These are phyloP conservation scores for Grosmannia clavigera DNA, from an alignment of 2,329 filamentous ascomycete species.

Conservation along the genomic window DNA sequence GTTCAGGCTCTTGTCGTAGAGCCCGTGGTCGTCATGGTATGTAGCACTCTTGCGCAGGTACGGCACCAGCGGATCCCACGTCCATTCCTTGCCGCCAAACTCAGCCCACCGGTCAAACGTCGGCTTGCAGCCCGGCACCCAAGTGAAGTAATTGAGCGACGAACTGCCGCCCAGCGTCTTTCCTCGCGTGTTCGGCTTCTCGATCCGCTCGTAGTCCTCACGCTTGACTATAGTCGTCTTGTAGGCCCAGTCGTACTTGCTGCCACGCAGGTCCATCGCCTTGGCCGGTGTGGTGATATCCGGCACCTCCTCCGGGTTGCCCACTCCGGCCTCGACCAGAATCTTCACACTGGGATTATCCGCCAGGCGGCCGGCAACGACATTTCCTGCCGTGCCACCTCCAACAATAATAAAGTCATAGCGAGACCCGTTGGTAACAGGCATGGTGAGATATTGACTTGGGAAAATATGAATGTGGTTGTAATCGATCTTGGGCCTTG, in stretches of 20 bases:
- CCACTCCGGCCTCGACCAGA: conserved; percentile 34
- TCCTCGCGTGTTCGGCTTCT: conserved; percentile 51
- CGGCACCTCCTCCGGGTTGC: conserved; percentile 34
- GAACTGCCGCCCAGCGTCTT: conserved; percentile 47
- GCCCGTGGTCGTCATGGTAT: conserved; percentile 40
- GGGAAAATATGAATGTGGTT: background rate
- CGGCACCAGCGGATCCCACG: conserved; percentile 34
- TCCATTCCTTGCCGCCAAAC: conserved; percentile 57
- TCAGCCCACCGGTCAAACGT: conserved; percentile 61
- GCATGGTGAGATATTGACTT: conserved; percentile 12
- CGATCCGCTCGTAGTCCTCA: conserved; percentile 45
- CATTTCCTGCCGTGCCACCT: conserved; percentile 33
- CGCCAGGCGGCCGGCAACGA: conserved; percentile 37
- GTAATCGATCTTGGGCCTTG: background rate
- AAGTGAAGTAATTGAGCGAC: conserved; percentile 51
- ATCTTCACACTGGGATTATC: conserved; percentile 34
- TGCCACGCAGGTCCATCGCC: conserved; percentile 40
- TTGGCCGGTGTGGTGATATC: conserved; percentile 40
- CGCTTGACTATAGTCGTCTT: conserved; percentile 49
- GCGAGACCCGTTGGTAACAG: conserved; percentile 22
- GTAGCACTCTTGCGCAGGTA: conserved; percentile 45
- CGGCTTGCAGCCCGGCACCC: conserved; percentile 43
- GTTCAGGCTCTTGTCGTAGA: conserved; percentile 30
- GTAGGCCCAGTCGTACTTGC: conserved; percentile 47
- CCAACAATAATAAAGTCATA: conserved; percentile 30